Evolutionary conservation across 2,329 filamentous ascomycete species (phyloP), one percentile per base, ranked within the genome.

Genomic region (Aspergillus nomiae): DNA sequence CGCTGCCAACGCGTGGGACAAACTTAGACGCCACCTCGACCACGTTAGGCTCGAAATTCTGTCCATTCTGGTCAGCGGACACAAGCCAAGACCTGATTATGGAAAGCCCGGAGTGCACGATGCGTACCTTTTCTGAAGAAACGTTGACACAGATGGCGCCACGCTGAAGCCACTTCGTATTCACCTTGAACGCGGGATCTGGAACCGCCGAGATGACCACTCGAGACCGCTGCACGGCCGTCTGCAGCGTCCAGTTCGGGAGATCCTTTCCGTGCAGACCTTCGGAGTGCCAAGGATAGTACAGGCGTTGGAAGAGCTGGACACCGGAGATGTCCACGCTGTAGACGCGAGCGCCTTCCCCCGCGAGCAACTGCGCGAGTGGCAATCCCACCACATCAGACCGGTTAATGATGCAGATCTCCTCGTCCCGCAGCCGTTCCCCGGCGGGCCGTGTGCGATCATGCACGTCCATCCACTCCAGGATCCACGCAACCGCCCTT

Each of bases 381-480:
- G 51, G 51, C 30, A 54, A 36, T 8, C 51, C 51, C 19, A 54
- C 51, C 9, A 36, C 51, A 7, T 54, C 51, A 36, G 51, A 54
- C 28, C 51, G 30, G 51, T 54, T 54, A 21, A 54, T 54, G 28
- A 54, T 54, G 51, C 51, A 54, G 51, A 54, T 36, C 51, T 54
- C 51, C 10, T 36, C 30, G 32, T 54, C n/a, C 21, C 30, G 32
- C 10, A 54, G 14, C 16, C 14, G 28, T 19, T 54, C 51, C 19
- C 51, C 51, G 4, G 19, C 30, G 7, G 19, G 51, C 32, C 30
- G 28, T 9, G 32, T 36, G 6, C 24, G 30, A 24, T 54, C 51
- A 36, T 54, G 32, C 26, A 54, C 30, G 1, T 24, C 16, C 28
- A 54, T 34, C 51, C 51, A 54, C 11, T 54, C 30, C n/a, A 54